Conservation (phyloP, 139 green algal genomes). For the Pycnococcus provasolii region DNA sequence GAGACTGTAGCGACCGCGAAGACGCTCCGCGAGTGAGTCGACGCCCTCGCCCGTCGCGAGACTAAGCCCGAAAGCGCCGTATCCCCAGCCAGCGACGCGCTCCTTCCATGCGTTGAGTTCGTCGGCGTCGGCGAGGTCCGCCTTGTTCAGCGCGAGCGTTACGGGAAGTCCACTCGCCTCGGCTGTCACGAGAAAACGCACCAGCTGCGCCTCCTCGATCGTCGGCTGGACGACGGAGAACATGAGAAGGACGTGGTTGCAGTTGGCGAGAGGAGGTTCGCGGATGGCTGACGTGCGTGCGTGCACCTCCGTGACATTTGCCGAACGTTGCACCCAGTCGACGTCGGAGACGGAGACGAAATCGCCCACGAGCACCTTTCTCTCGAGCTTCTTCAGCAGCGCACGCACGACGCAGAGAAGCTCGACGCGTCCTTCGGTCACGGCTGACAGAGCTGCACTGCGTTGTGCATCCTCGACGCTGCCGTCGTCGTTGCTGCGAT, state of each 20-base stretch:
- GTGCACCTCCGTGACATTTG: conserved; percentile 63
- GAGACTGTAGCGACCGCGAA: conserved; percentile 52
- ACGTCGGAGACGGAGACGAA: conserved; percentile 54
- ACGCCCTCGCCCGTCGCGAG: conserved; percentile 53
- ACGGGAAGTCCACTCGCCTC: conserved; percentile 66
- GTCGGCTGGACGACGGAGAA: conserved; percentile 67
- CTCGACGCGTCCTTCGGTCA: conserved; percentile 29
- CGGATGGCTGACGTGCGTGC: conserved; percentile 43
- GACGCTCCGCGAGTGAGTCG: conserved; percentile 33
- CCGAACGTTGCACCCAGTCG: conserved; percentile 61
- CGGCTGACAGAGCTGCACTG: neutral
- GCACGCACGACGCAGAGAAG: conserved; percentile 73
- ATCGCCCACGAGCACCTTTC: conserved; percentile 78
- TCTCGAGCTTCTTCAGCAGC: conserved; percentile 82
- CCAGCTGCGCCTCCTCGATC: conserved; percentile 66
- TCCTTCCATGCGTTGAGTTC: conserved; percentile 15
- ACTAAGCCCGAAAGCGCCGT: conserved; percentile 55
- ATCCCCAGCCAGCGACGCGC: conserved; percentile 58
- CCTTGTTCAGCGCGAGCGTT: conserved; percentile 87
- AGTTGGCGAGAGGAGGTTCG: conserved; percentile 82
- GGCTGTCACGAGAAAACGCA: conserved; percentile 71
- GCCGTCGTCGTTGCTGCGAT: conserved; percentile 12
- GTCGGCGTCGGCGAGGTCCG: conserved; percentile 50
- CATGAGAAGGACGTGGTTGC: conserved; percentile 78
- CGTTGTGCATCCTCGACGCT: neutral